phyloP scores from a whole-genome alignment of 192 early-diverging fungal genomes.

The Mortierella alpina region DNA sequence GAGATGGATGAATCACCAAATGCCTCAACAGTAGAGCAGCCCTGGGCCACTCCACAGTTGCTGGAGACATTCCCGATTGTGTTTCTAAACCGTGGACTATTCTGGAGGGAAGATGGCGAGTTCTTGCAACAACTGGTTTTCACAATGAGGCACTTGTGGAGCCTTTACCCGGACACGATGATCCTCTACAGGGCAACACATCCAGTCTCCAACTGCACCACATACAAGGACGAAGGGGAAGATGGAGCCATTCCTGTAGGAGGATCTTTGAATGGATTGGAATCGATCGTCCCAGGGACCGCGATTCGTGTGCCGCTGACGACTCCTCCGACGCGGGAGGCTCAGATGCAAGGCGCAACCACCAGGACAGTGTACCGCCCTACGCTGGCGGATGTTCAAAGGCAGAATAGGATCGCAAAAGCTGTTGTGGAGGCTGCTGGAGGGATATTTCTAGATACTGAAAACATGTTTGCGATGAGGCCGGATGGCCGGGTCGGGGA shows the following conservation, averaged over 20 bases:
- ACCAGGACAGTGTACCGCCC: constrained; percentile 13
- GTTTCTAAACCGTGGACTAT: constrained; percentile 56
- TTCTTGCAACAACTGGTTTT: constrained; percentile 54
- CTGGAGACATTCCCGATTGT: constrained; percentile 50
- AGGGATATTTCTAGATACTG: constrained; percentile 64
- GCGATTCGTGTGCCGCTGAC: constrained; percentile 1
- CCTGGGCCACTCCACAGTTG: constrained; percentile 40
- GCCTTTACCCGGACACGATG: constrained; percentile 37
- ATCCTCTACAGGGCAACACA: constrained; percentile 60
- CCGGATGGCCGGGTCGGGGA: constrained; percentile 65
- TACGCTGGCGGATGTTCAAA: constrained; percentile 51
- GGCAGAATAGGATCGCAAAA: constrained; percentile 64
- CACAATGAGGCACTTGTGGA: constrained; percentile 51
- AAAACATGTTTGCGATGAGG: constrained; percentile 51
- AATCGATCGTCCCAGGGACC: constrained; percentile 11
- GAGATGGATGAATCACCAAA: constrained; percentile 24
- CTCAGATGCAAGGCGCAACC: background rate
- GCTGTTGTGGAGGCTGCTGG: constrained; percentile 61
- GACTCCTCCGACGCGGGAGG: background rate
- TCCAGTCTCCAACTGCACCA: constrained; percentile 21
- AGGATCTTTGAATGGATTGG: background rate
- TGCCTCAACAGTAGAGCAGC: constrained; percentile 47
- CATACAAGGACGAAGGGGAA: constrained; percentile 19
- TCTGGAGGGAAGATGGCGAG: constrained; percentile 45
- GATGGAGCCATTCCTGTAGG: constrained; percentile 14